phyloP scores from a whole-genome alignment of 2,329 filamentous ascomycete genomes.

The Colletotrichum incanum region DNA sequence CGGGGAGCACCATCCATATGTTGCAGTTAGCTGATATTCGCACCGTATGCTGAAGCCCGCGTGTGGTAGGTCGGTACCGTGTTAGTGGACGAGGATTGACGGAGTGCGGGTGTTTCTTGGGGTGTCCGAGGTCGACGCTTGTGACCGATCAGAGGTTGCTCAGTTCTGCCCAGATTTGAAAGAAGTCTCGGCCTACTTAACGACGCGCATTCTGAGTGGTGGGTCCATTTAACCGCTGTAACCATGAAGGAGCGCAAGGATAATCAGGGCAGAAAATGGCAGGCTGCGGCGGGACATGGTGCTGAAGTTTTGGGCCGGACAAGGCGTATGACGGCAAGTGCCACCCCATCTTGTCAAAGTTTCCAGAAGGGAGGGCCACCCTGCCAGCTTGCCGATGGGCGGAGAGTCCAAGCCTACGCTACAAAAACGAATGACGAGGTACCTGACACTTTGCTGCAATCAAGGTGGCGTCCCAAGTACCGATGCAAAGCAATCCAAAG shows the following conservation, averaged over 20 bases:
- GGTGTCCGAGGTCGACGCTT: slow-evolving; percentile 2
- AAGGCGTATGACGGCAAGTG: slow-evolving; percentile 36
- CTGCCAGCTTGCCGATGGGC: neutral
- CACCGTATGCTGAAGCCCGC: neutral
- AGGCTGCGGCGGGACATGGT: slow-evolving; percentile 19
- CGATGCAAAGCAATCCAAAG: neutral
- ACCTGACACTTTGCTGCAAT: neutral
- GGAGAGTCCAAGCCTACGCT: neutral
- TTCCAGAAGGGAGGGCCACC: slow-evolving; percentile 13
- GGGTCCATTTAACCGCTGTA: slow-evolving; percentile 31
- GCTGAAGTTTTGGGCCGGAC: slow-evolving; percentile 8
- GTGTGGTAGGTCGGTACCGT: neutral
- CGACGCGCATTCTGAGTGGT: neutral
- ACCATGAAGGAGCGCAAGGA: slow-evolving; percentile 21
- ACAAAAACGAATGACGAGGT: neutral
- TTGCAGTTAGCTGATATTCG: neutral
- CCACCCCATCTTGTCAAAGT: slow-evolving; percentile 16
- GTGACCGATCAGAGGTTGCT: slow-evolving; percentile 20
- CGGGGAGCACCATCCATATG: neutral
- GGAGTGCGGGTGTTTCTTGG: neutral
- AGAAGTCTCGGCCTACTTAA: slow-evolving; percentile 20
- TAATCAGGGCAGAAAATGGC: neutral
- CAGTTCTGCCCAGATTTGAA: neutral
- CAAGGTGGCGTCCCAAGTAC: neutral
- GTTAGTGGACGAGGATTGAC: neutral